Evolutionary conservation across 108 stramenopile species (phyloP), one percentile per base, ranked within the genome.

Genomic region (Stephanodiscus minutulus): DNA sequence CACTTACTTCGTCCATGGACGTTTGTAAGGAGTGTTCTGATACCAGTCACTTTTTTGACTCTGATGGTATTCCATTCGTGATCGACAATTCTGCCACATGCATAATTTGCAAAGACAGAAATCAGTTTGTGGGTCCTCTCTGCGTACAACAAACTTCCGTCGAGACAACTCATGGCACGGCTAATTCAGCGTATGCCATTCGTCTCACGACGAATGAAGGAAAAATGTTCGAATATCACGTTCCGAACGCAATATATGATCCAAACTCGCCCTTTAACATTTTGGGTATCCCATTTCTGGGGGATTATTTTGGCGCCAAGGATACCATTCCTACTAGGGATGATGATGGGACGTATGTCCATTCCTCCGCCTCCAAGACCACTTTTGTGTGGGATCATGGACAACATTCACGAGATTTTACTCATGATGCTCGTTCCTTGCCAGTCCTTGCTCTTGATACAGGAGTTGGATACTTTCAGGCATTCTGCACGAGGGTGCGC

Each of bases 331-430:
- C 55, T 7, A 28, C 7, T 13, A 29, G 4, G 55, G 55, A 56
- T 29, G 55, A 56, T 56, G 55, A 56, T 29, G 55, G 55, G 7
- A 56, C 55, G 7, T 15, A 27, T 0, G 15, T 56, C 27, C 7
- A 1, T 1, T 56, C 55, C 15, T 27, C 28, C 10, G 55, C 55
- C 6, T 29, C 55, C 7, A 8, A 17, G 29, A 29, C 55, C 7
- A 47, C 48, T 64, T 50, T 64, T 0, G 15, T 49, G 1, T 64
- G 64, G 64, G 48, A 64, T 49, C 48, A 49, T 12, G 64, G 48
- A 1, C 27, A 64, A 47, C 64, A 64, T 50, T 47, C 35, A 9
- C n/a, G 47, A 13, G 48, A 64, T 44, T 63, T 41, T 13, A 4
- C 12, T 21, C 62, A 63, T 44, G 62, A 25, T 28, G 20, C 3